These are phyloP conservation scores for Silene noctiflora DNA, from an alignment of 179 eudicot genomes.

Conservation along the genomic window DNA sequence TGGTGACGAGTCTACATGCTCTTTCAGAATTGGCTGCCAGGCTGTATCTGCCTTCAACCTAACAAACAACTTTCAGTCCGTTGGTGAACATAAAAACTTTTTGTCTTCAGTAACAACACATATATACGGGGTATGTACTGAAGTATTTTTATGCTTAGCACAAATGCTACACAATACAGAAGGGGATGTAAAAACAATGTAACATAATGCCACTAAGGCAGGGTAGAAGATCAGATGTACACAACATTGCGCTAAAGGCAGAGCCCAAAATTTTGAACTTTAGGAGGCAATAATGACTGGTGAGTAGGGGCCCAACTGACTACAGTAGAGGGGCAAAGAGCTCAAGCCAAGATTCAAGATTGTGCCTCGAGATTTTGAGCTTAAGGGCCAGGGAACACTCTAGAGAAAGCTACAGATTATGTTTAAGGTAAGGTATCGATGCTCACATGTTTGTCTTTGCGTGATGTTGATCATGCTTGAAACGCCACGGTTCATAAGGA, in stretches of 20 bases:
- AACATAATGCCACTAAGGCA: not conserved
- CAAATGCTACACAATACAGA: not conserved
- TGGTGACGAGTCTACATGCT: constrained; percentile 54
- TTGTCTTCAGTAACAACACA: not conserved
- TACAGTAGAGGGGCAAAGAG: too few species aligned
- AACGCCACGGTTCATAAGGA: constrained; percentile 99
- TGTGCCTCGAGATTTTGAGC: not conserved
- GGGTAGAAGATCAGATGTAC: not conserved
- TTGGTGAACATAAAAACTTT: constrained; percentile 17
- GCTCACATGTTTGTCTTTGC: constrained; percentile 94
- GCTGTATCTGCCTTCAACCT: constrained; percentile 94
- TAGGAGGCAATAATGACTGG: not conserved
- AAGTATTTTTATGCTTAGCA: not conserved
- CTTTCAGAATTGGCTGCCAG: constrained; percentile 72
- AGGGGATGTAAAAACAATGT: constrained; percentile 8
- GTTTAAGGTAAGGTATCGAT: not conserved
- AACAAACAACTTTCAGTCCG: constrained; percentile 11
- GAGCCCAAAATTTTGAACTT: not conserved
- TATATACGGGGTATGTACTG: not conserved
- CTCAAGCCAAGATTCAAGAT: not conserved
- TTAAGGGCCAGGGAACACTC: constrained; percentile 7
- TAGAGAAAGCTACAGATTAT: constrained; percentile 11
- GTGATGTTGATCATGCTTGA: constrained; percentile 96
- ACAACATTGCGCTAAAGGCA: not conserved
- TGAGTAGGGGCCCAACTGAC: too few species aligned